Evolutionary conservation across 2,329 filamentous ascomycete genomes (phyloP).

Genomic region (Paracoccidioides lutzii): DNA sequence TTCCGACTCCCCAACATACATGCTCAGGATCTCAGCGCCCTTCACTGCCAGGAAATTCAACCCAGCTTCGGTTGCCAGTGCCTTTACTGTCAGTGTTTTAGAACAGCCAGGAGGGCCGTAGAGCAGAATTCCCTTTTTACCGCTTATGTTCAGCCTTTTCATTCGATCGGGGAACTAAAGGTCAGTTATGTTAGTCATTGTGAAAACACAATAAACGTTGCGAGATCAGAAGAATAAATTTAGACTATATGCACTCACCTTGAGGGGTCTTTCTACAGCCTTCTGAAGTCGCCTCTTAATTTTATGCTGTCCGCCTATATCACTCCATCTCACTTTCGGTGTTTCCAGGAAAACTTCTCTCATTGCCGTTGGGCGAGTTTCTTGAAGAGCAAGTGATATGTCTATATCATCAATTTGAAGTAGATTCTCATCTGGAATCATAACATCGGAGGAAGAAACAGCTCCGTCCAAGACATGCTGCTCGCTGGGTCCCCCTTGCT

Average conservation of each 20-base stretch:
- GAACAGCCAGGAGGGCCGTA: conserved; percentile 92
- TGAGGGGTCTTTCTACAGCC: conserved; percentile 46
- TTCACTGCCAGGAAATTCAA: conserved; percentile 94
- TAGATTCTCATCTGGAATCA: conserved; percentile 6
- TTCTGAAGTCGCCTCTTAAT: conserved; percentile 57
- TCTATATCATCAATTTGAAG: conserved; percentile 25
- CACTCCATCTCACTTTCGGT: conserved; percentile 70
- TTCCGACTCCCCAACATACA: conserved; percentile 95
- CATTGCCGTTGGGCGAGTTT: conserved; percentile 72
- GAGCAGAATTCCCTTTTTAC: conserved; percentile 70
- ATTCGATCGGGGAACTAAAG: conserved; percentile 38
- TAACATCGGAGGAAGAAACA: conserved; percentile 5
- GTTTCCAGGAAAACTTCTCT: conserved; percentile 80
- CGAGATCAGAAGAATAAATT: background rate
- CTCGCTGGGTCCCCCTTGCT: background rate
- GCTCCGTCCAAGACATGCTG: background rate
- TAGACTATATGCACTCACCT: conserved; percentile 24
- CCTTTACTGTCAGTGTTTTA: conserved; percentile 85
- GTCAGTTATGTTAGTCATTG: background rate
- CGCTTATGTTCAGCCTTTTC: conserved; percentile 39
- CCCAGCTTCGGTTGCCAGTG: conserved; percentile 76
- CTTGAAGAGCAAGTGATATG: conserved; percentile 43
- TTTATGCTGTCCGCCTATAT: conserved; percentile 72
- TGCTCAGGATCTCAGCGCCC: conserved; percentile 82
- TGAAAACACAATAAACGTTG: background rate